Conservation (phyloP, 83 land plant species). For the Diphasiastrum complanatum region DNA sequence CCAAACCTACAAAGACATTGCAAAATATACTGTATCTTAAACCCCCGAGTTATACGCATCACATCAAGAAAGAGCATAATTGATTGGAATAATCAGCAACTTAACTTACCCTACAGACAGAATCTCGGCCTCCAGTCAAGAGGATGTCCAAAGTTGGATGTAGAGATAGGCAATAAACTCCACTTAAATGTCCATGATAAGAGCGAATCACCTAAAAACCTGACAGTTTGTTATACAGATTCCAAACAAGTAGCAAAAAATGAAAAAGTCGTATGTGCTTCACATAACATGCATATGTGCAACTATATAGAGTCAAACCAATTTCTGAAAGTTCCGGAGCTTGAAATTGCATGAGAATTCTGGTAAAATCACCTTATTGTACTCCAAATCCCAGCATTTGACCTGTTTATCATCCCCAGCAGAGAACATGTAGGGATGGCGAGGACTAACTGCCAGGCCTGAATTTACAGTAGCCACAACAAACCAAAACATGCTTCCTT, state of each 20-base stretch:
- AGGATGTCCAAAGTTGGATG: slow-evolving; percentile 94
- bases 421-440: slow-evolving; percentile 93
- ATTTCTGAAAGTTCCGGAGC: no score
- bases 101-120: slow-evolving; percentile 86
- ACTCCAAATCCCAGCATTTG: slow-evolving; percentile 99
- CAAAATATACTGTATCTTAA: neutral
- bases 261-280: neutral
- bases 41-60: no score
- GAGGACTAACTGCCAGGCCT: slow-evolving; percentile 92
- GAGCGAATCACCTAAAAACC: slow-evolving; percentile 76
- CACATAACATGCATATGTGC: slow-evolving; percentile 1
- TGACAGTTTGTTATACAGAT: neutral
- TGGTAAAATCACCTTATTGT: slow-evolving; percentile 95
- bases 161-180: slow-evolving; percentile 91
- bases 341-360: no score
- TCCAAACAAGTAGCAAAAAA: neutral
- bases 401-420: slow-evolving; percentile 99
- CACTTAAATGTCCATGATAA: slow-evolving; percentile 98
- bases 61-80: neutral
- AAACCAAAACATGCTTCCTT: neutral
- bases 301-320: no score
- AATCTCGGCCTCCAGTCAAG: slow-evolving; percentile 97
- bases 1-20: slow-evolving; percentile 79
- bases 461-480: neutral
- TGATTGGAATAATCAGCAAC: neutral